These are phyloP conservation scores for Rubus idaeus DNA, from an alignment of 306 rosid genomes.

Conservation along the genomic window DNA sequence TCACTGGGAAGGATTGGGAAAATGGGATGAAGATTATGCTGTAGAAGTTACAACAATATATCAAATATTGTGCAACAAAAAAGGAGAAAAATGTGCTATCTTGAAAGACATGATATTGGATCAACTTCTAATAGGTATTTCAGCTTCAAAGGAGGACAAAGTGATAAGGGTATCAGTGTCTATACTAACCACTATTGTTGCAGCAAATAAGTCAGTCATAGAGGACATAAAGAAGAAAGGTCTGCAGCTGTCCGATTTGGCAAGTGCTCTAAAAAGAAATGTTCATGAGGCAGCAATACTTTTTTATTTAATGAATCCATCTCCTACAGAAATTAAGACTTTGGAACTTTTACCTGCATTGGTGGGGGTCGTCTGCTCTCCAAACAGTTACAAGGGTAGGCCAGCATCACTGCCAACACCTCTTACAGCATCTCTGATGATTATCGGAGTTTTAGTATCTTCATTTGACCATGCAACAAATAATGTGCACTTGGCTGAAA, in stretches of 20 bases:
- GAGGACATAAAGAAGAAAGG: constrained; percentile 79
- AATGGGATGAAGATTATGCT: constrained; percentile 50
- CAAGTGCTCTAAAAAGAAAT: constrained; percentile 72
- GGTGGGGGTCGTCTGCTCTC: constrained; percentile 62
- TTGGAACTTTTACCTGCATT: constrained; percentile 66
- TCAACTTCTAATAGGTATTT: constrained; percentile 58
- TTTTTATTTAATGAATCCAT: constrained; percentile 68
- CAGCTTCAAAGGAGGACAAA: constrained; percentile 68
- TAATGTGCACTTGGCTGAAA: constrained; percentile 69
- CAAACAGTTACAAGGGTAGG: constrained; percentile 41
- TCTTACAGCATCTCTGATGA: constrained; percentile 74
- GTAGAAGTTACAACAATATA: constrained; percentile 57
- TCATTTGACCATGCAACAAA: constrained; percentile 65
- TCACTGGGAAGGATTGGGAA: constrained; percentile 49
- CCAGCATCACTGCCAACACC: constrained; percentile 58
- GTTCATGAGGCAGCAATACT: constrained; percentile 77
- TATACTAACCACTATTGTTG: constrained; percentile 56
- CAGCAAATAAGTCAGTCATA: constrained; percentile 58
- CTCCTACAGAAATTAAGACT: constrained; percentile 65
- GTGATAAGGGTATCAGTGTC: constrained; percentile 66
- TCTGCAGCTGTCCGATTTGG: constrained; percentile 62
- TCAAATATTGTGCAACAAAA: constrained; percentile 50
- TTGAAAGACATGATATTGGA: constrained; percentile 76
- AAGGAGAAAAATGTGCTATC: constrained; percentile 42
- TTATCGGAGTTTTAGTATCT: constrained; percentile 69